phyloP scores from a whole-genome alignment of 2,329 filamentous ascomycete species.

The Dactylonectria estremocensis region DNA sequence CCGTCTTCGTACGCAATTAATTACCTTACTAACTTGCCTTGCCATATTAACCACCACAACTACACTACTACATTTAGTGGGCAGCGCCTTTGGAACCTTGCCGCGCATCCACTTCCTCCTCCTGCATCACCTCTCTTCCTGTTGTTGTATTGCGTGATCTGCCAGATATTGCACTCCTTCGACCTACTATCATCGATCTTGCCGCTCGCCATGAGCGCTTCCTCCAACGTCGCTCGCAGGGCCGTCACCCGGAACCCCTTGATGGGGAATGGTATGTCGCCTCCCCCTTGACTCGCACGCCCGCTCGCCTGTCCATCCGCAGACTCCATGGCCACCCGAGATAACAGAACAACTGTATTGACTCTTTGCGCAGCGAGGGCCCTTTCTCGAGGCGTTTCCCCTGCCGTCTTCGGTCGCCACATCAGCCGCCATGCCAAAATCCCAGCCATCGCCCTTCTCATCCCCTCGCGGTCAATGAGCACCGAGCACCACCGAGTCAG shows the following conservation, averaged over 20 bases:
- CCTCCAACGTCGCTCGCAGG: conserved; percentile 69
- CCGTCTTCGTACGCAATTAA: conserved; percentile 22
- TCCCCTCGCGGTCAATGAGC: conserved; percentile 69
- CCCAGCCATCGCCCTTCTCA: conserved; percentile 69
- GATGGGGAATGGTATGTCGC: conserved; percentile 62
- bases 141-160: conserved; percentile 26
- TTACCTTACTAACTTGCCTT: too few relatives aligned
- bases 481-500: conserved; percentile 72
- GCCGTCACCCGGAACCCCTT: conserved; percentile 69
- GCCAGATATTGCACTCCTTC: conserved; percentile 21
- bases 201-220: conserved; percentile 67
- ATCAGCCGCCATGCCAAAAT: conserved; percentile 62
- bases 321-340: conserved; percentile 22
- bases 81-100: conserved; percentile 43
- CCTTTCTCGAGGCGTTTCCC: conserved; percentile 63
- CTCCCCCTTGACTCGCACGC: conserved; percentile 12
- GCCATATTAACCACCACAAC: conserved; percentile 35
- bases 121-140: conserved; percentile 37
- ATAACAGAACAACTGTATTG: conserved; percentile 37
- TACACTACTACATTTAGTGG: conserved; percentile 42
- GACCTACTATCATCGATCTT: conserved; percentile 26
- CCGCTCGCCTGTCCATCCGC: not conserved
- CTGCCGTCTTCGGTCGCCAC: conserved; percentile 64
- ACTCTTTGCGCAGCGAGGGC: conserved; percentile 58
- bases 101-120: conserved; percentile 46